Evolutionary conservation across 1,139 yeast species (phyloP).

Genomic region (Yamadazyma atmosphaerica): DNA sequence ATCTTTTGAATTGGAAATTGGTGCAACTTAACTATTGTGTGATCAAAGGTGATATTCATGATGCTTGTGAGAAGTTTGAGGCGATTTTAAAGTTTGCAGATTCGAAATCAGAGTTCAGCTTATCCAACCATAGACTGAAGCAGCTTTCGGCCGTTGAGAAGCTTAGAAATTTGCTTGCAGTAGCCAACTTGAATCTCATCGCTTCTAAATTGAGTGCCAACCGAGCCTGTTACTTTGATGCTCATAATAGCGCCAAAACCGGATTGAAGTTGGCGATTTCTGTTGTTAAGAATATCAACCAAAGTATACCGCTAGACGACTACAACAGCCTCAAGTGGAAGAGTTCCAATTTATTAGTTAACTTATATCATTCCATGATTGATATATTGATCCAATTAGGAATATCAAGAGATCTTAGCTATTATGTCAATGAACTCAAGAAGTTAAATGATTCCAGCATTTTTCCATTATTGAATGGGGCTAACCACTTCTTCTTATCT

Average conservation of each 20-base stretch:
- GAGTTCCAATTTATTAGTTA: constrained; percentile 31
- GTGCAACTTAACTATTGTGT: constrained; percentile 30
- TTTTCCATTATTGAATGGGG: constrained; percentile 29
- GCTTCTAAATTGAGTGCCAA: constrained; percentile 23
- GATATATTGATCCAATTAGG: constrained; percentile 46
- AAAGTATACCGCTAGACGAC: constrained; percentile 21
- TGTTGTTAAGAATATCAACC: constrained; percentile 34
- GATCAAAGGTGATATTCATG: constrained; percentile 12
- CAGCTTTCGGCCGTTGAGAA: constrained; percentile 23
- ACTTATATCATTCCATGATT: constrained; percentile 36
- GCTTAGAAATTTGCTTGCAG: constrained; percentile 31
- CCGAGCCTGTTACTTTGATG: constrained; percentile 18
- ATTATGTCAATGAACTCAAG: constrained; percentile 48
- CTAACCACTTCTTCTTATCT: constrained; percentile 21
- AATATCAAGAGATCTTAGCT: constrained; percentile 52
- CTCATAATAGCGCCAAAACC: constrained; percentile 33
- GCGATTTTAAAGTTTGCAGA: constrained; percentile 25
- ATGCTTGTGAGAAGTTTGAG: constrained; percentile 23
- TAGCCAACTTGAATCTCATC: constrained; percentile 36
- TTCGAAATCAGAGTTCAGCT: constrained; percentile 30
- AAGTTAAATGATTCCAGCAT: constrained; percentile 30
- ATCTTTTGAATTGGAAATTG: constrained; percentile 28
- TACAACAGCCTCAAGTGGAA: constrained; percentile 34
- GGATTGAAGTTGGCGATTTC: constrained; percentile 45
- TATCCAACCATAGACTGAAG: constrained; percentile 14